Base-by-base conservation (phyloP, 768 basidiomycete species). In the Phaeotremella skinneri region DNA sequence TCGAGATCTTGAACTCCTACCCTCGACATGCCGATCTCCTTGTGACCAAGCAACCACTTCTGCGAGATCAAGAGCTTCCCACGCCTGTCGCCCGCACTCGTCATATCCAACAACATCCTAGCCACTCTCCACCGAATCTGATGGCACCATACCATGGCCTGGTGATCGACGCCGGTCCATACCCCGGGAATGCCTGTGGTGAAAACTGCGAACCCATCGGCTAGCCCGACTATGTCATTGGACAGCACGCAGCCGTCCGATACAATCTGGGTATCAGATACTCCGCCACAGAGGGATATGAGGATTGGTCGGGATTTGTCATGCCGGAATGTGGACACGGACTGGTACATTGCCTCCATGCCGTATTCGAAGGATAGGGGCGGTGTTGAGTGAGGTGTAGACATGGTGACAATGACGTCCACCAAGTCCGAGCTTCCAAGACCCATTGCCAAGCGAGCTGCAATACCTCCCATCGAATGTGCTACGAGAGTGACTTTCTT, bases 141-240 rank as follows among this genome's bases (percentile, higher is more conserved):
- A 76, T 97, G 90, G 72, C 96, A 98, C 96, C 96, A 99, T 3
- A 98, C 91, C 84, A 97, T 93, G 59, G 90, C 93, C 41, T 85
- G 85, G 75, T 99, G 96, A 25, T 93, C 94, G 3, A 97, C 89
- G 1, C 91, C 90, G 1, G 93, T 90, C 89, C 92, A 94, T 2
- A 87, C 84, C n/a, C 90, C 90, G 49, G 93, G 88, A 25, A 98
- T 79, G 0, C 86, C 87, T 30, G 88, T 88, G 0, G 91, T 88
- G 71, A 96, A 94, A 3, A 93, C 81, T 0, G 75, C 59, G 48
- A 79, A 72, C 2, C 73, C 74, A 26, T 68, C 62, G 3, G 86
- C 87, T 37, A 81, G 81, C 41, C 85, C 77, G 59, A 83, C 86
- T 14, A 70, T 66, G 20, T 69, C 62, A 4, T 45, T 41, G 63